A percentile compares a stretch with the other conserved stretches of the same genome.
Evolutionary conservation across 345 rosid species (phyloP).

Genomic region (Orychophragmus violaceus): DNA sequence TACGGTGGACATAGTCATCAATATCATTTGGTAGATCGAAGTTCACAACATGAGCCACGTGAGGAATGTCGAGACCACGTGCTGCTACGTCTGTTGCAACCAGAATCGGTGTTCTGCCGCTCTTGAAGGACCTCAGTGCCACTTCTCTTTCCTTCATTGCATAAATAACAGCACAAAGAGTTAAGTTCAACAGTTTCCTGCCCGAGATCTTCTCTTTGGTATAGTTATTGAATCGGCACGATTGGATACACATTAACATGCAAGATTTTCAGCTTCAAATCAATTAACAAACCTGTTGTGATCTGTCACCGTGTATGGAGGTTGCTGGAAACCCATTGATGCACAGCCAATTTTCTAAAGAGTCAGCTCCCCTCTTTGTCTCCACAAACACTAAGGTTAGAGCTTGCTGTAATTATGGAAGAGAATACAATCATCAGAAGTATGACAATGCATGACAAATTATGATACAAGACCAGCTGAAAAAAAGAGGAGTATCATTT

Average conservation of each 20-base stretch:
- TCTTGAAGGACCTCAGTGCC: constrained; percentile 79
- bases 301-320: constrained; percentile 89
- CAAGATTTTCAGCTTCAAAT: constrained; percentile 4
- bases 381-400: constrained; percentile 95
- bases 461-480: not conserved
- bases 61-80: constrained; percentile 89
- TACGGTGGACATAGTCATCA: constrained; percentile 94
- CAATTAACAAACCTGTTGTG: constrained; percentile 60
- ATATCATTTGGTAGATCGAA: constrained; percentile 96
- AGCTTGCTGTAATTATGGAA: constrained; percentile 61
- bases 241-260: not conserved
- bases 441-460: not conserved
- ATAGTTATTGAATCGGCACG: not conserved
- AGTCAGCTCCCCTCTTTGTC: constrained; percentile 93
- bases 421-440: constrained; percentile 10
- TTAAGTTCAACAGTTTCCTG: constrained; percentile 2
- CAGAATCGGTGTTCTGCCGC: constrained; percentile 80
- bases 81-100: constrained; percentile 90
- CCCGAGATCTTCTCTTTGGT: no score
- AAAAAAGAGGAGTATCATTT: not conserved
- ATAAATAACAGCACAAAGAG: not conserved
- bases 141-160: constrained; percentile 81
- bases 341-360: constrained; percentile 84
- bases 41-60: constrained; percentile 89
- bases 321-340: constrained; percentile 89